phyloP scores from a whole-genome alignment of 2,329 filamentous ascomycete genomes.

The Nothophoma quercina region DNA sequence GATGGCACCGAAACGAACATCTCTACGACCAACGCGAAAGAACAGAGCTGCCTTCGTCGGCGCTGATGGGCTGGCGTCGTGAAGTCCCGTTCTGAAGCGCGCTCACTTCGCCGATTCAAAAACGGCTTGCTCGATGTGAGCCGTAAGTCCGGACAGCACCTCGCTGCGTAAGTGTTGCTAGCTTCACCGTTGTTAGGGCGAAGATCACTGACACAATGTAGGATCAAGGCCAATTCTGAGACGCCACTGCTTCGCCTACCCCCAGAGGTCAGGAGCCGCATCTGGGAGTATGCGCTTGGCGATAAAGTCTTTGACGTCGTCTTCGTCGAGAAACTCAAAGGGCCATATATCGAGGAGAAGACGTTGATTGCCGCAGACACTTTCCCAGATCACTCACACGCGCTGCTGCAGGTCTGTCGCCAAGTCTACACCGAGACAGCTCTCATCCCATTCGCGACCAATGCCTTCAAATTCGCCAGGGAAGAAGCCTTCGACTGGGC shows the following conservation, averaged over 20 bases:
- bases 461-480: background rate
- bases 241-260: slow-evolving; percentile 15
- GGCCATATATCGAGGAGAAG: background rate
- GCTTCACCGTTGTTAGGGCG: background rate
- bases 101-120: background rate
- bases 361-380: too few species aligned
- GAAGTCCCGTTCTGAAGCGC: too few species aligned
- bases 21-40: background rate
- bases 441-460: background rate
- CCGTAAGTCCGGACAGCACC: background rate
- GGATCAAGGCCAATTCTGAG: background rate
- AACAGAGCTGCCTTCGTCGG: too few species aligned
- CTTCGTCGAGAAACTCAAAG: background rate
- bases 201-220: background rate
- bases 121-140: slow-evolving; percentile 12
- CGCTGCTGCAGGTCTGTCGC: slow-evolving; percentile 7
- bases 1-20: background rate
- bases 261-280: slow-evolving; percentile 9
- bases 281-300: slow-evolving; percentile 10
- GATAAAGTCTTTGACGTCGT: background rate
- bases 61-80: too few species aligned
- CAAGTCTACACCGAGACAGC: slow-evolving; percentile 21
- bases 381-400: background rate
- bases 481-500: background rate
- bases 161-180: background rate